A percentile compares a stretch with the other conserved stretches of the same genome.
Evolutionary conservation across 139 green algal species (phyloP).

Genomic region (Penium margaritaceum): DNA sequence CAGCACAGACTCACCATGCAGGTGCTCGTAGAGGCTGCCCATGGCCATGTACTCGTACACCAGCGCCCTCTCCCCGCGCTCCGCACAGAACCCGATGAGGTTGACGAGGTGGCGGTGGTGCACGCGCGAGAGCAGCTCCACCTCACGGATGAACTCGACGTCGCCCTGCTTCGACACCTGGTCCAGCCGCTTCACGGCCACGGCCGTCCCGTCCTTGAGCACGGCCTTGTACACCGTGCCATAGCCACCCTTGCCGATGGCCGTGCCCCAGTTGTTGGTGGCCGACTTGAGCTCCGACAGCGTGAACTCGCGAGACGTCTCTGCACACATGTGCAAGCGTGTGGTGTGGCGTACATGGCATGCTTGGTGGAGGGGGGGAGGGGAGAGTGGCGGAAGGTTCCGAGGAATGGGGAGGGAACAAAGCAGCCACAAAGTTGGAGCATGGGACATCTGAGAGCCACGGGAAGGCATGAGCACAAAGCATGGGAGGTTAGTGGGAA

Average conservation of each 20-base stretch:
- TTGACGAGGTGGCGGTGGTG: slow-evolving; percentile 48
- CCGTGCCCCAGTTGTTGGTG: slow-evolving; percentile 31
- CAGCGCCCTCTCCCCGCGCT: slow-evolving; percentile 32
- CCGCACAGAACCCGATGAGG: slow-evolving; percentile 52
- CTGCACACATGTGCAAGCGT: too few species aligned
- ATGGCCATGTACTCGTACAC: slow-evolving; percentile 41
- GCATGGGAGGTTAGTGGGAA: background rate
- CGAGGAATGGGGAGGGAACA: too few species aligned
- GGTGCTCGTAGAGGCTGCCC: slow-evolving; percentile 27
- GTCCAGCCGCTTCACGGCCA: slow-evolving; percentile 38
- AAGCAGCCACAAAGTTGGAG: too few species aligned
- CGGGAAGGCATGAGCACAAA: too few species aligned
- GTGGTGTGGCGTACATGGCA: too few species aligned
- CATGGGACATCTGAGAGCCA: too few species aligned
- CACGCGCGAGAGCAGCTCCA: slow-evolving; percentile 43
- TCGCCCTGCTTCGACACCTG: slow-evolving; percentile 46
- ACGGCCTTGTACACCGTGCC: slow-evolving; percentile 36
- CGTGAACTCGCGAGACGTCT: background rate
- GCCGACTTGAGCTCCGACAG: slow-evolving; percentile 34
- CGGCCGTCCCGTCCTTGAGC: slow-evolving; percentile 29
- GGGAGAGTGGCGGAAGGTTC: too few species aligned
- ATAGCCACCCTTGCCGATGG: slow-evolving; percentile 37
- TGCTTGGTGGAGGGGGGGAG: too few species aligned
- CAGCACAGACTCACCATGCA: slow-evolving; percentile 32
- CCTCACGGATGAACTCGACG: slow-evolving; percentile 56